Conservation (phyloP, 768 basidiomycete species). For the Boletellus sp. region DNA sequence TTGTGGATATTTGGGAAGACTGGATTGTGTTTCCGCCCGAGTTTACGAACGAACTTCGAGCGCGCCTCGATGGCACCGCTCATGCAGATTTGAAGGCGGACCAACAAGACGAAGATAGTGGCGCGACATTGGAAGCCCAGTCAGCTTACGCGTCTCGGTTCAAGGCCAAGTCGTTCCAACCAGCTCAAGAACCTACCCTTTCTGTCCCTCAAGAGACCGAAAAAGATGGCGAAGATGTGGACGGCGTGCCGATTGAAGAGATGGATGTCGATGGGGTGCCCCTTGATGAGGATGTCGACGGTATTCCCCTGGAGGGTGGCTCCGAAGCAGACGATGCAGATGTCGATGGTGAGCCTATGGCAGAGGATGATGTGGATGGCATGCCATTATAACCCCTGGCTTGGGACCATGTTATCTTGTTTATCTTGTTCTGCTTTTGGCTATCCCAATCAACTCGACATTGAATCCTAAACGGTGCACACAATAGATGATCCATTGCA, state of each 20-base stretch:
- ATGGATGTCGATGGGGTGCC: slow-evolving; percentile 51
- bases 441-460: background rate
- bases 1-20: slow-evolving; percentile 96
- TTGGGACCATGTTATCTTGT: background rate
- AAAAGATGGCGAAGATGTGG: slow-evolving; percentile 46
- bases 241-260: slow-evolving; percentile 49
- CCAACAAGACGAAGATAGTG: slow-evolving; percentile 23
- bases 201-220: slow-evolving; percentile 26
- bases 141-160: slow-evolving; percentile 55
- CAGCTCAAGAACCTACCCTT: slow-evolving; percentile 46
- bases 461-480: background rate
- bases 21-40: slow-evolving; percentile 96
- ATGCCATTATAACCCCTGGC: slow-evolving; percentile 30
- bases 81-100: slow-evolving; percentile 27
- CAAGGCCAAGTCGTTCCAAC: slow-evolving; percentile 75
- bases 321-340: slow-evolving; percentile 16
- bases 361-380: slow-evolving; percentile 37
- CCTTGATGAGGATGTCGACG: slow-evolving; percentile 37
- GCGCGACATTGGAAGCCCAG: slow-evolving; percentile 21
- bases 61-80: slow-evolving; percentile 64
- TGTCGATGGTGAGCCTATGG: slow-evolving; percentile 30
- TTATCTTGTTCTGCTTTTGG: background rate
- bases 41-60: slow-evolving; percentile 69
- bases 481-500: background rate
- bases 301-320: slow-evolving; percentile 31